These are phyloP conservation scores for Diaporthe sp. DNA, from an alignment of 2,329 filamentous ascomycete species.

Conservation along the genomic window DNA sequence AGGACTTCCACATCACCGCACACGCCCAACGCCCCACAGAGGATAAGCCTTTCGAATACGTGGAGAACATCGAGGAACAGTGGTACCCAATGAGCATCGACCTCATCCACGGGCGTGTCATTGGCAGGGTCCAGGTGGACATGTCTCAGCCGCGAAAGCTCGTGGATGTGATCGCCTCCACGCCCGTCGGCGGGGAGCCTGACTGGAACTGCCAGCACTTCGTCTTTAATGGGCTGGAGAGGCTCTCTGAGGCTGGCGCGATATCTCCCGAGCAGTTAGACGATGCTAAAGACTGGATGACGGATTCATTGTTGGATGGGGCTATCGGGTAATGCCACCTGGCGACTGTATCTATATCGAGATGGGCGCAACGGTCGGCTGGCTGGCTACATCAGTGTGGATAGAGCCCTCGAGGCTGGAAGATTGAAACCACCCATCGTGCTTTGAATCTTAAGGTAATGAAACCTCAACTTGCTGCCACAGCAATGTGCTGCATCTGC, in stretches of 20 bases:
- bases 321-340: background rate
- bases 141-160: background rate
- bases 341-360: too few relatives aligned
- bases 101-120: background rate
- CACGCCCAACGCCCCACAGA: conserved; percentile 19
- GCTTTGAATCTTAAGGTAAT: accelerated
- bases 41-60: background rate
- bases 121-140: background rate
- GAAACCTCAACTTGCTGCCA: too few relatives aligned
- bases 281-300: conserved; percentile 11
- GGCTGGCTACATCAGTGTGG: background rate
- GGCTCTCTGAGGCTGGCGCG: background rate
- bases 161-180: conserved; percentile 12
- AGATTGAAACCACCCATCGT: accelerated
- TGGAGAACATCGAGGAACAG: background rate
- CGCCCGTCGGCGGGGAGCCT: conserved; percentile 14
- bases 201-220: conserved; percentile 24
- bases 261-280: background rate
- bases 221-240: background rate
- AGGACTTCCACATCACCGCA: conserved; percentile 22
- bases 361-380: background rate
- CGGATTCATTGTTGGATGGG: conserved; percentile 11
- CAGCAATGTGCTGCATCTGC: background rate
- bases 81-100: background rate
- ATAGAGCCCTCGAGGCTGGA: too few relatives aligned